phyloP scores from a whole-genome alignment of 352 stramenopile genomes.

The Phytophthora vignae region DNA sequence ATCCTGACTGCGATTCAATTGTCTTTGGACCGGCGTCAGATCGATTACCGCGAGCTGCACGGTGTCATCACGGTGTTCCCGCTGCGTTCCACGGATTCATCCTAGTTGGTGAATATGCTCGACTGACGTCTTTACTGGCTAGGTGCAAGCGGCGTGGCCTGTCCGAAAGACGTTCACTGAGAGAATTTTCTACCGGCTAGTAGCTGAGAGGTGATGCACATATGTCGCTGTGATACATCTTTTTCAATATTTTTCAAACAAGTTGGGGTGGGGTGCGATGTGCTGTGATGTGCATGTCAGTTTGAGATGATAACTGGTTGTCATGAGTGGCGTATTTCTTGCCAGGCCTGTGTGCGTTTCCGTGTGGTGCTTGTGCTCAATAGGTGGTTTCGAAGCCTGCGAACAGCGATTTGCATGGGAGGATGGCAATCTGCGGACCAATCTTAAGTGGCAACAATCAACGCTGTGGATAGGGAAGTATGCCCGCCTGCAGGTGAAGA shows the following conservation, averaged over 20 bases:
- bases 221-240: conserved; percentile 2
- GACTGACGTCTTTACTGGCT: conserved; percentile 21
- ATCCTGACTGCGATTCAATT: conserved; percentile 68
- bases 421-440: not conserved
- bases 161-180: not conserved
- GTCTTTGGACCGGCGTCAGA: conserved; percentile 65
- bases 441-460: not conserved
- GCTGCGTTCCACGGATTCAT: conserved; percentile 47
- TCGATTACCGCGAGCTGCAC: conserved; percentile 63
- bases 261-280: conserved; percentile 15
- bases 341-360: conserved; percentile 3
- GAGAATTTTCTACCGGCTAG: conserved; percentile 20
- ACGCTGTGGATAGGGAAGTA: not conserved
- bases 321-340: not conserved
- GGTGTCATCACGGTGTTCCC: conserved; percentile 74
- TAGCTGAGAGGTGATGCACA: conserved; percentile 19
- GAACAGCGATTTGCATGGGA: conserved; percentile 23
- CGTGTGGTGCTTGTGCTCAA: conserved; percentile 1
- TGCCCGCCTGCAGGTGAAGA: not conserved
- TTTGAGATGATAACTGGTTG: conserved; percentile 9
- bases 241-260: conserved; percentile 22
- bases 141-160: not conserved
- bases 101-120: conserved; percentile 7
- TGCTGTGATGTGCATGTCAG: conserved; percentile 3
- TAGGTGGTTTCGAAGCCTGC: conserved; percentile 10